phyloP scores from a whole-genome alignment of 495 filamentous ascomycete genomes.

The Penicillium ucsense region DNA sequence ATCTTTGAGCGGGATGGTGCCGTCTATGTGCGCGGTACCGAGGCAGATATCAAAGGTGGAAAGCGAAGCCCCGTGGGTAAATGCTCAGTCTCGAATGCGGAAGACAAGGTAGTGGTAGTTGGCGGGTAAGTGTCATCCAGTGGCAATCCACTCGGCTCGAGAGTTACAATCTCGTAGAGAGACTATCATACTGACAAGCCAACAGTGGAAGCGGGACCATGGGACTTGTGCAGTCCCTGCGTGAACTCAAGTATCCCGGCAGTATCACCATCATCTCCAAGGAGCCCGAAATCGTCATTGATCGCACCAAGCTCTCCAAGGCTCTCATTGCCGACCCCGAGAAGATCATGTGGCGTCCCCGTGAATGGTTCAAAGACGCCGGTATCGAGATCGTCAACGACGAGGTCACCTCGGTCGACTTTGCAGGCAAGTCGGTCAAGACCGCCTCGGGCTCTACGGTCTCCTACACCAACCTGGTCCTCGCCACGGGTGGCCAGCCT shows the following conservation, averaged over 20 bases:
- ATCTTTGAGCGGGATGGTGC: conserved; percentile 67
- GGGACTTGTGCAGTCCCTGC: conserved; percentile 69
- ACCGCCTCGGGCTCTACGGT: conserved; percentile 62
- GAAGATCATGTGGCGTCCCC: conserved; percentile 66
- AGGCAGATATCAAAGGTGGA: conserved; percentile 67
- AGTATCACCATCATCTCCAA: conserved; percentile 73
- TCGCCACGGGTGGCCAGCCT: conserved; percentile 78
- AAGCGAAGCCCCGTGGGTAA: conserved; percentile 63
- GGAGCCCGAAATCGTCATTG: conserved; percentile 78
- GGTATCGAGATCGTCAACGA: conserved; percentile 65
- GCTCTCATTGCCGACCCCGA: conserved; percentile 73
- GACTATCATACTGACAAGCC: conserved; percentile 1
- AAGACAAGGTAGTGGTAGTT: conserved; percentile 72
- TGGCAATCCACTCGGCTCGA: not conserved
- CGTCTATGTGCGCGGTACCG: conserved; percentile 76
- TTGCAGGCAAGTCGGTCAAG: conserved; percentile 56
- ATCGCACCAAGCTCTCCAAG: conserved; percentile 93
- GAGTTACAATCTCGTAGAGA: not conserved
- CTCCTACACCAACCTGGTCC: conserved; percentile 77
- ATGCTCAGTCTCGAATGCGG: conserved; percentile 48
- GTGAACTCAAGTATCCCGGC: conserved; percentile 72
- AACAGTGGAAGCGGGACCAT: conserved; percentile 65
- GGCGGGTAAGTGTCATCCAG: conserved; percentile 51
- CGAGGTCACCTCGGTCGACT: conserved; percentile 69
- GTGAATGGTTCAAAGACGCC: conserved; percentile 67